These are phyloP conservation scores for Yamadazyma triangularis DNA, from an alignment of 1,139 yeast species.

Conservation along the genomic window DNA sequence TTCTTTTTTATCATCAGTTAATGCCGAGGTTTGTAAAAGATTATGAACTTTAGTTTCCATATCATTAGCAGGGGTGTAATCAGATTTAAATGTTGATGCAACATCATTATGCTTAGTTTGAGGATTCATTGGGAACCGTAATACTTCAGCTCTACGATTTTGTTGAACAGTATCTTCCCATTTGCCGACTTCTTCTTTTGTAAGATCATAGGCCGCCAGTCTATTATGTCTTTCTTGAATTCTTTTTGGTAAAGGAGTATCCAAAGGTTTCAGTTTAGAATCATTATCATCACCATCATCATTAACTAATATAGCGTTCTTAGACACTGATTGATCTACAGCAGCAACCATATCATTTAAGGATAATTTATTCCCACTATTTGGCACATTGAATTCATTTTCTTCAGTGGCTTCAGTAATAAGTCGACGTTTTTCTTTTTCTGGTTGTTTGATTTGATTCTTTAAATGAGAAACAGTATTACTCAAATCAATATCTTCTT, in stretches of 20 bases:
- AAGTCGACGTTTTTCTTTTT: constrained; percentile 35
- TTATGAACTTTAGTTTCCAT: constrained; percentile 64
- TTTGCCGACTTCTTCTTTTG: constrained; percentile 79
- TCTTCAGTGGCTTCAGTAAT: constrained; percentile 57
- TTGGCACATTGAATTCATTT: constrained; percentile 67
- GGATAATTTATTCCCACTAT: constrained; percentile 54
- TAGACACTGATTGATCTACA: constrained; percentile 42
- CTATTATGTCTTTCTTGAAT: constrained; percentile 86
- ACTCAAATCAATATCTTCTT: constrained; percentile 28
- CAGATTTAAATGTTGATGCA: constrained; percentile 51
- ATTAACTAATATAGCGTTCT: constrained; percentile 51
- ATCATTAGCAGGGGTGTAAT: constrained; percentile 49
- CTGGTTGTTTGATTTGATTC: constrained; percentile 27
- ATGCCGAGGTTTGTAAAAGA: constrained; percentile 59
- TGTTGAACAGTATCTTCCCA: constrained; percentile 84
- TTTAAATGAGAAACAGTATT: constrained; percentile 29
- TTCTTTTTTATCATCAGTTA: constrained; percentile 70
- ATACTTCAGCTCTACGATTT: constrained; percentile 79
- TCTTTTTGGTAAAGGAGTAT: constrained; percentile 81
- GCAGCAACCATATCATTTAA: constrained; percentile 73
- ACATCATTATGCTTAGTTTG: constrained; percentile 42
- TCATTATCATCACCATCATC: constrained; percentile 33
- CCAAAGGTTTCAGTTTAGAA: constrained; percentile 43
- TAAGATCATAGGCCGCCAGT: constrained; percentile 83
- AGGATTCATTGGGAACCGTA: constrained; percentile 67